Percentiles rank a stretch among this genome's conserved stretches.
These are phyloP conservation scores for Xylaria flabelliformis DNA, from an alignment of 495 filamentous ascomycete species.

Conservation along the genomic window DNA sequence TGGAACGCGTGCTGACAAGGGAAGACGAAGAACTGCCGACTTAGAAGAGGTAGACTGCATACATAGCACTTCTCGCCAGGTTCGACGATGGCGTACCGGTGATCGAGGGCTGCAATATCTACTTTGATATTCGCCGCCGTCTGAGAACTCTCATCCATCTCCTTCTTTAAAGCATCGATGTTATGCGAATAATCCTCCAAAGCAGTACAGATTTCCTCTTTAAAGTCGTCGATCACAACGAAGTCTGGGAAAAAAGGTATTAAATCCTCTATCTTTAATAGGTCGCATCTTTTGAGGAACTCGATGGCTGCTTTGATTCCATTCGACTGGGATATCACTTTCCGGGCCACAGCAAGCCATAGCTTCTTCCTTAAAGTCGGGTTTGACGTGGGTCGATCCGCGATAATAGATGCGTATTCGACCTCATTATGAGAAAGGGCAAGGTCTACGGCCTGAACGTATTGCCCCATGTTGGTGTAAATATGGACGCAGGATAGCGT, in stretches of 20 bases:
- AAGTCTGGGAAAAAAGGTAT: conserved; percentile 99
- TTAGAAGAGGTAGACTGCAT: conserved; percentile 83
- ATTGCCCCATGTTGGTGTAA: conserved; percentile 93
- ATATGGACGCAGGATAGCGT: conserved; percentile 95
- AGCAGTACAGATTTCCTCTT: conserved; percentile 93
- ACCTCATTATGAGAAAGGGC: conserved; percentile 88
- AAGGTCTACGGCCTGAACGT: conserved; percentile 88
- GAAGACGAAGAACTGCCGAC: conserved; percentile 95
- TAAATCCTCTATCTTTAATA: conserved; percentile 92
- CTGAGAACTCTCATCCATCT: conserved; percentile 91
- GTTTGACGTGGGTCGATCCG: conserved; percentile 83
- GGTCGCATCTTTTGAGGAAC: conserved; percentile 87
- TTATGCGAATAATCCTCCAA: conserved; percentile 89
- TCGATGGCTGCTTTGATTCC: conserved; percentile 96
- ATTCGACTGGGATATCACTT: conserved; percentile 82
- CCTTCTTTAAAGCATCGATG: conserved; percentile 86
- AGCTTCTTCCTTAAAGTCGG: conserved; percentile 86
- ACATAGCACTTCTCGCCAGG: conserved; percentile 93
- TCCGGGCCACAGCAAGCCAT: conserved; percentile 92
- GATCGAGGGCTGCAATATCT: conserved; percentile 83
- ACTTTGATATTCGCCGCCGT: conserved; percentile 88
- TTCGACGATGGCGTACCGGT: conserved; percentile 93
- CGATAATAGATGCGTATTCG: conserved; percentile 85
- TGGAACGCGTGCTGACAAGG: conserved; percentile 98
- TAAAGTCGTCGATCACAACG: conserved; percentile 98